phyloP scores from a whole-genome alignment of 148 eudicot genomes.

The Silene latifolia region DNA sequence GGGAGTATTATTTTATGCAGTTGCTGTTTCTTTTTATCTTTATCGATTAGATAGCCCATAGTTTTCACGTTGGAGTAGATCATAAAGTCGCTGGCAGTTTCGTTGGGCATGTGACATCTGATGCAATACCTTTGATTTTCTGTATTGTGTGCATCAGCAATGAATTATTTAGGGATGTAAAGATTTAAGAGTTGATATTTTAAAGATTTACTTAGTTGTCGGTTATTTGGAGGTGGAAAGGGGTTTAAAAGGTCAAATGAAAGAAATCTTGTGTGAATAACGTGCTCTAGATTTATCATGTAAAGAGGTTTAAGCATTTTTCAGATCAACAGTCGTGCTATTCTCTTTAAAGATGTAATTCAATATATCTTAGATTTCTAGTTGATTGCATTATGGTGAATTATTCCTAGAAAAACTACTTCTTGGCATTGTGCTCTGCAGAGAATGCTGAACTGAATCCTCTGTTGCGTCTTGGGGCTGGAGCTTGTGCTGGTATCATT shows the following conservation, averaged over 20 bases:
- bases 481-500: conserved; percentile 94
- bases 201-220: not conserved
- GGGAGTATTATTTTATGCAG: not conserved
- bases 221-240: conserved; percentile 4
- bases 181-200: not conserved
- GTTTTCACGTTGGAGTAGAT: not conserved
- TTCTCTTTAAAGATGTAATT: conserved; percentile 2
- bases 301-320: not conserved
- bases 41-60: not conserved
- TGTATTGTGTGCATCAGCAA: not conserved
- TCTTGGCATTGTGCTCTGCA: conserved; percentile 27
- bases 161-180: not conserved
- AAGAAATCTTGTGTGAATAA: conserved; percentile 4
- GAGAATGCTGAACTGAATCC: conserved; percentile 88
- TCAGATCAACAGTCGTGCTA: not conserved
- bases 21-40: not conserved
- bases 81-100: not conserved
- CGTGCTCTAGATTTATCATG: not conserved
- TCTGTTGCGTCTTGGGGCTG: conserved; percentile 85
- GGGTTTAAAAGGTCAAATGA: not conserved
- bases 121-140: not conserved
- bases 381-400: not conserved
- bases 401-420: not conserved
- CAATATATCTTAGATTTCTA: not conserved
- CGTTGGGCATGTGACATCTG: not conserved